Evolutionary conservation across 192 early-diverging fungal species (phyloP), one percentile per base, ranked within the genome.

Genomic region (Thamnidium elegans): DNA sequence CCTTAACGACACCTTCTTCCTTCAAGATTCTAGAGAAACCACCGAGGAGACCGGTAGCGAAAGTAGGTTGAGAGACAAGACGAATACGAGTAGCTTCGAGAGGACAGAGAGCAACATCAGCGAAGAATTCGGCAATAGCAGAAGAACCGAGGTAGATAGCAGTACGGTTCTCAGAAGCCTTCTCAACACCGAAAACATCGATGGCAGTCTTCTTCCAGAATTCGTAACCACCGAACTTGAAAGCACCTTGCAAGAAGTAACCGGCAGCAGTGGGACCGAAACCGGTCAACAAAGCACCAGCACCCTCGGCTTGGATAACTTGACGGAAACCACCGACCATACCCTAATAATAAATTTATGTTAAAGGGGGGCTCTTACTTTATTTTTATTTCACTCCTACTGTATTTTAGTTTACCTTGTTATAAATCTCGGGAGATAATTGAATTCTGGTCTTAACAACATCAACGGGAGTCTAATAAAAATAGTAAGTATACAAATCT

Each of bases 391-490:
- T 11, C 39, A 59, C 36, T 59, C 39, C 39, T 42, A 32, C 4
- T 60, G 47, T 68, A 42, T 7, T 54, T 32, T 23, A n/a, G 23
- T 67, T 54, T 32, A 75, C 78, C 73, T 76, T 83, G 74, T 86
- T 88, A 75, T 85, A 88, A 23, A 68, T 44, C 20, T 63, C 68
- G 67, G 84, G 78, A 20, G 82, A 80, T 50, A 90, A 78, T 70
- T 91, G 89, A 59, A 91, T 91, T 55, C 87, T 74, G 39, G 87
- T 89, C 78, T 89, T 91, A 65, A 89, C 86, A 62, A 91, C 87
- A 79, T 89, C 89, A 65, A 87, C 84, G 48, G 74, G 74, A 36
- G 74, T 75, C 62, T 52, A 52, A 14, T 19, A 4, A 21, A 17
- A 39, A 31, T 3, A 32, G 52, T 54, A 54, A 15, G 5, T 54